Conservation (phyloP, 169 alveolate genomes). For the Babesia sp. region DNA sequence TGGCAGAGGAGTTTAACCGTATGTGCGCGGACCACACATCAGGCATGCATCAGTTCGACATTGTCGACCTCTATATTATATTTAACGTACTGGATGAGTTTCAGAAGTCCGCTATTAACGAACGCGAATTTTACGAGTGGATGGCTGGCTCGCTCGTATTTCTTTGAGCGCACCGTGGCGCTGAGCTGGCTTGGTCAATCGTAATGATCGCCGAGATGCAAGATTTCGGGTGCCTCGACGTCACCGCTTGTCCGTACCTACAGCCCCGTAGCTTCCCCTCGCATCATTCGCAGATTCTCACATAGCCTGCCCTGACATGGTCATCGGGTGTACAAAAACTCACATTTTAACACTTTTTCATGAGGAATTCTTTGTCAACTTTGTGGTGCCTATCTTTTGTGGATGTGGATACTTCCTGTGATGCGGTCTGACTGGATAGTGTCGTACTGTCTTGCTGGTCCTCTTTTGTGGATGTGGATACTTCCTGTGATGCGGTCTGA, state of each 20-base stretch:
- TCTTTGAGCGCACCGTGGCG: slow-evolving; percentile 4
- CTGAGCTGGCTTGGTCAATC: slow-evolving; percentile 14
- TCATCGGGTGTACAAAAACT: too few relatives aligned
- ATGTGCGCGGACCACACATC: slow-evolving; percentile 87
- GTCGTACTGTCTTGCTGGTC: too few relatives aligned
- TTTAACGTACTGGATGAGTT: slow-evolving; percentile 88
- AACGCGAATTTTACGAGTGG: slow-evolving; percentile 88
- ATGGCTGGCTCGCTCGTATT: slow-evolving; percentile 78
- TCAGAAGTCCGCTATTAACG: slow-evolving; percentile 88
- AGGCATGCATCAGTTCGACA: slow-evolving; percentile 85
- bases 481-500: too few relatives aligned
- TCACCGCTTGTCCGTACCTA: slow-evolving; percentile 38
- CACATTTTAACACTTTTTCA: neutral
- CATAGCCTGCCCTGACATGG: slow-evolving; percentile 45
- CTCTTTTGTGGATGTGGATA: too few relatives aligned
- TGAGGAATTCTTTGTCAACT: too few relatives aligned
- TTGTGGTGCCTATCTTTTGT: too few relatives aligned
- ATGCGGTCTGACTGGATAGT: too few relatives aligned
- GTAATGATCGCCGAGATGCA: slow-evolving; percentile 11
- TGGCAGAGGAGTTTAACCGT: slow-evolving; percentile 84
- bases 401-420: too few relatives aligned
- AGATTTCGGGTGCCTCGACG: slow-evolving; percentile 54
- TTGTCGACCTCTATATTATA: slow-evolving; percentile 84
- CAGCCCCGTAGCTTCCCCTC: slow-evolving; percentile 43
- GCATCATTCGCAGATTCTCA: slow-evolving; percentile 35